Base-by-base conservation (phyloP, 2,329 filamentous ascomycete genomes). In the Botrytis paeoniae region DNA sequence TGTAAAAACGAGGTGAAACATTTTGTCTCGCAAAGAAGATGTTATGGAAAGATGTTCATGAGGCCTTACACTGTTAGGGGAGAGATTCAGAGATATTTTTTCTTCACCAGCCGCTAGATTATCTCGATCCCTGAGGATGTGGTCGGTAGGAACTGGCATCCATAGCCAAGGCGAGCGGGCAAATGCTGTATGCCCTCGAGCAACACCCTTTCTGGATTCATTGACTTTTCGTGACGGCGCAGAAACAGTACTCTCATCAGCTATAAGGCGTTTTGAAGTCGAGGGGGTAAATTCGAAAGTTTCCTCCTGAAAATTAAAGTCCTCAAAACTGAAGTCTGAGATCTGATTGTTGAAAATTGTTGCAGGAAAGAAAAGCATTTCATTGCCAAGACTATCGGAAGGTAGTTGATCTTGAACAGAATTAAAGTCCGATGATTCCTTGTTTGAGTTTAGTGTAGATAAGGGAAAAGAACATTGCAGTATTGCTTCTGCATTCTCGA, bases 51-150 rank as follows among this genome's bases (percentile, higher is more conserved):
- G 22, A n/a, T 51, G 10, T 14, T 51, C 22, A 25, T n/a, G 2
- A n/a, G 69, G 45, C 75, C 75, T 69, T 75, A 69, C 18, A 62
- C 20, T 62, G 22, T 69, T 75, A 41, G 74, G 70, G 51, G 71
- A 48, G 35, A 76, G 73, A 8, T 61, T n/a, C 4, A 61, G 18
- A 12, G 74, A 68, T 32, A 78, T 77, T 20, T n/a, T 73, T 25
- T 75, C 76, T 59, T 78, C 77, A 41, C 76, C 75, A 8, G 77
- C 22, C 12, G 65, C 68, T 20, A 78, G 39, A 70, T 75, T 71
- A 22, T 74, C 48, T 14, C 48, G 48, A n/a, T 51, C 48, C 48
- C 48, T n/a, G 48, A 51, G 48, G 14, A n/a, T 51, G 25, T 51
- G 48, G 14, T 51, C 48, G 10, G 48, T 51, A n/a, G 48, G 6